Evolutionary conservation across 306 rosid genomes (phyloP), one percentile per base, ranked within the genome.

Genomic region (Cyamopsis tetragonoloba): DNA sequence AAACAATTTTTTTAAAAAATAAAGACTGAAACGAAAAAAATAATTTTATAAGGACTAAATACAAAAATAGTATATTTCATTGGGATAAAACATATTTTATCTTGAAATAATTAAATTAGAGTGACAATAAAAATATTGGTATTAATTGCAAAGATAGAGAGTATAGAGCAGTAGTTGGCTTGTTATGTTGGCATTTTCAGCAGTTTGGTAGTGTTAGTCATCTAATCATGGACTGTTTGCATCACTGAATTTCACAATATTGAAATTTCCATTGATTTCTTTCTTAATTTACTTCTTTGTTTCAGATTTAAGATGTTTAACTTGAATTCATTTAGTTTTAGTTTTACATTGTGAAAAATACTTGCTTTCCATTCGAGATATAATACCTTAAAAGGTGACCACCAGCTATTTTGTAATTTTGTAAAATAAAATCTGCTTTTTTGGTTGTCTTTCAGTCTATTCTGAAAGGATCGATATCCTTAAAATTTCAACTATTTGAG

Each of bases 51-150:
- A n/a, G n/a, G n/a, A n/a, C n/a, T n/a, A n/a, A n/a, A n/a, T n/a
- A n/a, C n/a, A n/a, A n/a, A n/a, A n/a, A n/a, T n/a, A n/a, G n/a
- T n/a, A n/a, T n/a, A n/a, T n/a, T n/a, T n/a, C n/a, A n/a, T n/a
- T n/a, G n/a, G n/a, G n/a, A n/a, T n/a, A n/a, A n/a, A n/a, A n/a
- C n/a, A n/a, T n/a, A n/a, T n/a, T n/a, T n/a, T n/a, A n/a, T n/a
- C n/a, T n/a, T n/a, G n/a, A n/a, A n/a, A n/a, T n/a, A n/a, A n/a
- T n/a, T n/a, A n/a, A n/a, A n/a, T n/a, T n/a, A n/a, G n/a, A n/a
- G n/a, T n/a, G n/a, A n/a, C n/a, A n/a, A n/a, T 59, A 6, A 37
- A 75, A 28, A 19, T 34, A 31, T 54, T 73, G 71, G 32, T 76
- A 13, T 44, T 53, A 54, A 32, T 59, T 50, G 30, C 32, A 19